These are phyloP conservation scores for Sarocladium kiliense DNA, from an alignment of 2,329 filamentous ascomycete species.

Conservation along the genomic window DNA sequence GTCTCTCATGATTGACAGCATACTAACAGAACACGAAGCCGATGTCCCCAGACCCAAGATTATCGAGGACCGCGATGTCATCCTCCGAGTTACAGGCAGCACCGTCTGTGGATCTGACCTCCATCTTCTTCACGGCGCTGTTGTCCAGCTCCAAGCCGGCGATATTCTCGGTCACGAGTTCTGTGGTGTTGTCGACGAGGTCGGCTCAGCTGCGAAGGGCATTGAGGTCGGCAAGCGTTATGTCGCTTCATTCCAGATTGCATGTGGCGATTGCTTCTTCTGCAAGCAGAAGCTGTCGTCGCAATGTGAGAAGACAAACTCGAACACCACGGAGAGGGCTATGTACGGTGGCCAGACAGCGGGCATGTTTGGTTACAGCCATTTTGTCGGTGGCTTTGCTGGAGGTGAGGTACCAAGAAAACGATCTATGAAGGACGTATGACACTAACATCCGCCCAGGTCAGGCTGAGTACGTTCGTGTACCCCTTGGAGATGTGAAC, in stretches of 20 bases:
- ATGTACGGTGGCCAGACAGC: slow-evolving; percentile 78
- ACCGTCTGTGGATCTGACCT: slow-evolving; percentile 56
- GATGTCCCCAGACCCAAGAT: slow-evolving; percentile 67
- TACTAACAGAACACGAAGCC: slow-evolving; percentile 27
- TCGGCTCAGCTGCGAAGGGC: slow-evolving; percentile 44
- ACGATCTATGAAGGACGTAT: background rate
- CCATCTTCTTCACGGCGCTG: slow-evolving; percentile 49
- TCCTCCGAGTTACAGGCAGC: slow-evolving; percentile 68
- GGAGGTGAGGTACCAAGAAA: slow-evolving; percentile 43
- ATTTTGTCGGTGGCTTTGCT: slow-evolving; percentile 82
- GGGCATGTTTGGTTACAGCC: slow-evolving; percentile 68
- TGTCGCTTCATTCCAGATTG: slow-evolving; percentile 84
- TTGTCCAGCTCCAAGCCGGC: slow-evolving; percentile 56
- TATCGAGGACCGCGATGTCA: slow-evolving; percentile 69
- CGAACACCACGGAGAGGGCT: slow-evolving; percentile 62
- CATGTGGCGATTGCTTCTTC: slow-evolving; percentile 66
- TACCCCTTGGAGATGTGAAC: slow-evolving; percentile 77
- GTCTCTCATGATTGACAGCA: background rate
- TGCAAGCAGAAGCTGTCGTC: slow-evolving; percentile 75
- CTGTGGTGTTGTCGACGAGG: slow-evolving; percentile 48
- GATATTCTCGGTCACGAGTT: slow-evolving; percentile 65
- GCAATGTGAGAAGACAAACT: slow-evolving; percentile 75
- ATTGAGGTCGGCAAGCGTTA: slow-evolving; percentile 61
- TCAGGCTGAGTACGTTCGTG: slow-evolving; percentile 80
- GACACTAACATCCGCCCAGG: slow-evolving; percentile 27